Percentiles rank a stretch among this genome's conserved stretches.
phyloP scores from a whole-genome alignment of 2,329 filamentous ascomycete species.

The Sclerotinia borealis region DNA sequence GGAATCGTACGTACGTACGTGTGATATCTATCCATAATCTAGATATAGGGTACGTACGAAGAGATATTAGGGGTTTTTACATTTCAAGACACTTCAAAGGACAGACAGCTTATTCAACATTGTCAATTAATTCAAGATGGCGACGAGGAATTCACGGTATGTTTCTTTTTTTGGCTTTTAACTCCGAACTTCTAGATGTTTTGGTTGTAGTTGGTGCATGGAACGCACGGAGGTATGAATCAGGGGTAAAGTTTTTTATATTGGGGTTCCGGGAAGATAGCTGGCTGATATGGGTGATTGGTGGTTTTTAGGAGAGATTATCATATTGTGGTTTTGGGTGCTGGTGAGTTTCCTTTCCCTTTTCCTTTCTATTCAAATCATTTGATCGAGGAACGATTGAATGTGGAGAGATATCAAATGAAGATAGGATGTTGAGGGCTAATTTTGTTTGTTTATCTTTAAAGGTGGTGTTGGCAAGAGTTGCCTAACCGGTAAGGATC shows the following conservation, averaged over 20 bases:
- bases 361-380: background rate
- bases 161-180: background rate
- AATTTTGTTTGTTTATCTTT: constrained; percentile 28
- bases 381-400: background rate
- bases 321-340: constrained; percentile 60
- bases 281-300: constrained; percentile 3
- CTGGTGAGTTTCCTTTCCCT: constrained; percentile 37
- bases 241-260: constrained; percentile 9
- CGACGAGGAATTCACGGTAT: constrained; percentile 8
- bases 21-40: background rate
- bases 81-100: background rate
- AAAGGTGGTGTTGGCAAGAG: constrained; percentile 68
- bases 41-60: background rate
- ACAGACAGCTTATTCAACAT: background rate
- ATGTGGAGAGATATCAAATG: background rate
- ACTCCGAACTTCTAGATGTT: background rate
- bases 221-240: constrained; percentile 10
- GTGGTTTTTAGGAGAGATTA: constrained; percentile 48
- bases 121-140: background rate
- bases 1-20: background rate
- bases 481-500: constrained; percentile 60
- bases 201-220: background rate
- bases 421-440: constrained; percentile 14
- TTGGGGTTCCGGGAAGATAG: background rate
- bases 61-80: background rate